These are phyloP conservation scores for Colletotrichum tropicale DNA, from an alignment of 2,329 filamentous ascomycete species.

Conservation along the genomic window DNA sequence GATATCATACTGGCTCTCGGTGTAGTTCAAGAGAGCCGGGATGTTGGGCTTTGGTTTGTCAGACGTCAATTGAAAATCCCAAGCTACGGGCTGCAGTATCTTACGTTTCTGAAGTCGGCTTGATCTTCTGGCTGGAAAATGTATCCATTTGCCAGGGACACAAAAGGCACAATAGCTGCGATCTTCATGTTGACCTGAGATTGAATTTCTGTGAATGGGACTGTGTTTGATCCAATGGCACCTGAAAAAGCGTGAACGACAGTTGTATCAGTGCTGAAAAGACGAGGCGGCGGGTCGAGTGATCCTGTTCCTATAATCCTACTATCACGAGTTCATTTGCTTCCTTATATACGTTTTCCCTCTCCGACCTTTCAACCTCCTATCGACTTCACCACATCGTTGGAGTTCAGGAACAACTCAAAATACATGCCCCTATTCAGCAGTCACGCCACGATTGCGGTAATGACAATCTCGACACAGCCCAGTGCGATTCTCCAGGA, in stretches of 20 bases:
- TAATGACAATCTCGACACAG: background rate
- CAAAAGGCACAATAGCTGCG: background rate
- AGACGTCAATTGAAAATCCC: background rate
- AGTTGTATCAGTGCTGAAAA: background rate
- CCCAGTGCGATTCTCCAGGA: background rate
- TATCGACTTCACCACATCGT: rapidly evolving
- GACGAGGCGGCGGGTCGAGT: background rate
- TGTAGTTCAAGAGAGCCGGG: background rate
- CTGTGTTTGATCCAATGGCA: background rate
- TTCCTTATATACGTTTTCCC: background rate
- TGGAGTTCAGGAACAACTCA: background rate
- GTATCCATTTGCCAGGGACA: background rate
- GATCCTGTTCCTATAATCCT: background rate
- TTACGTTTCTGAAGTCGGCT: background rate
- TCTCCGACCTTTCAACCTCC: background rate
- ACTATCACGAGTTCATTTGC: background rate
- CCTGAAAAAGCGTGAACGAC: background rate
- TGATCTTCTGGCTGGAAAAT: background rate
- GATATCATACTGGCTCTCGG: background rate
- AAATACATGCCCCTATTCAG: background rate
- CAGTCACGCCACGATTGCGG: background rate
- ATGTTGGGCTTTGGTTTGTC: background rate
- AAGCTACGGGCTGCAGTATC: background rate
- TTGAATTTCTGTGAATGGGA: background rate
- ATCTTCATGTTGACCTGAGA: background rate